Evolutionary conservation across 176 grass and related monocot species (phyloP).

Genomic region (Oryza punctata): DNA sequence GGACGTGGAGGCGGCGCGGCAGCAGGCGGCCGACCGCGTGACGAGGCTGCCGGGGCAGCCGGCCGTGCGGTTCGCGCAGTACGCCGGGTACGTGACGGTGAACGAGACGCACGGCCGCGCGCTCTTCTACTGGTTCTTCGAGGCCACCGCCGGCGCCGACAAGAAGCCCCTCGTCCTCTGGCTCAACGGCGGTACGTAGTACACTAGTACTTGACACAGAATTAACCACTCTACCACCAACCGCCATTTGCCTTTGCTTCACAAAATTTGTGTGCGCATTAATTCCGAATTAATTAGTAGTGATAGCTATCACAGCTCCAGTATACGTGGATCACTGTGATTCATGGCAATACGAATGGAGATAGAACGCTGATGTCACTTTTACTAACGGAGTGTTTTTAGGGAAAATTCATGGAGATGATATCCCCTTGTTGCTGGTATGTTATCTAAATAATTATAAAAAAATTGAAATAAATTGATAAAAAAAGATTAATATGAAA

Average conservation of each 20-base stretch:
- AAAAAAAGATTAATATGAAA: no score
- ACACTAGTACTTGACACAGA: background rate
- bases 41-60: conserved; percentile 78
- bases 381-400: background rate
- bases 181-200: conserved; percentile 83
- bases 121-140: conserved; percentile 99
- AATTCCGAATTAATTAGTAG: background rate
- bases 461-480: no score
- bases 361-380: background rate
- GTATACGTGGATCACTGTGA: background rate
- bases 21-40: conserved; percentile 83
- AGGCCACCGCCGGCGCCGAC: conserved; percentile 50
- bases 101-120: conserved; percentile 79
- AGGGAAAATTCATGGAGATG: no score
- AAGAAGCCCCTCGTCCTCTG: conserved; percentile 92
- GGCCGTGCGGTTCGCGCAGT: conserved; percentile 71
- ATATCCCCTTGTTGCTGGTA: no score
- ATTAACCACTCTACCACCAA: background rate
- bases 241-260: background rate
- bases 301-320: background rate
- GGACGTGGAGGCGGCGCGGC: conserved; percentile 32
- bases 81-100: conserved; percentile 92
- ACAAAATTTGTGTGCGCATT: background rate
- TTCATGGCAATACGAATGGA: background rate
- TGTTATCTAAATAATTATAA: no score